A percentile compares a stretch with the other conserved stretches of the same genome.
Evolutionary conservation across 2,329 filamentous ascomycete genomes (phyloP).

Genomic region (Periconia macrospinosa): DNA sequence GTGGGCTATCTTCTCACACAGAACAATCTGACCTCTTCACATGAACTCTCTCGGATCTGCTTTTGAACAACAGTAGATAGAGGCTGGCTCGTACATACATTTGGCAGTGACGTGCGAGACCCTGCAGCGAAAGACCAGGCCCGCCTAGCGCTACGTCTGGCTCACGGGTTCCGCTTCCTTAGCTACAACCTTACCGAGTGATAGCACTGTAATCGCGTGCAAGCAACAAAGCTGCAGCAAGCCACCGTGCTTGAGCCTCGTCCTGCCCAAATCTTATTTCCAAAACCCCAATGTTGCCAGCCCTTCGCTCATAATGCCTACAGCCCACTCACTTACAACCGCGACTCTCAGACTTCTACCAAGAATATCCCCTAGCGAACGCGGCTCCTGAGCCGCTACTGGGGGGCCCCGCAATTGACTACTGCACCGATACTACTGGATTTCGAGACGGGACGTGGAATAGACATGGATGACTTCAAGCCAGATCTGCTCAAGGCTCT

Average conservation of each 20-base stretch:
- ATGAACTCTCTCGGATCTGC: no score
- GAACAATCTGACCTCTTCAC: no score
- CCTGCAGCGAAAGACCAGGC: neutral
- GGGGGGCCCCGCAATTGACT: neutral
- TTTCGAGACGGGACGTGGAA: neutral
- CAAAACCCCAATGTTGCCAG: neutral
- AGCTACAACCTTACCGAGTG: neutral
- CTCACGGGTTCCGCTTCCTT: neutral
- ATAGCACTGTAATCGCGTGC: no score
- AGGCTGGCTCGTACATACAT: no score
- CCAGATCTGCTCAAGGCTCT: slow-evolving; percentile 43
- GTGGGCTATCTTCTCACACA: no score
- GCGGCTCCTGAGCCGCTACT: slow-evolving; percentile 17
- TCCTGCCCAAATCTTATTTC: no score
- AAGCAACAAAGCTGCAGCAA: neutral
- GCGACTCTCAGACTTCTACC: slow-evolving; percentile 9
- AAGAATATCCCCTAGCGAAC: slow-evolving; percentile 14
- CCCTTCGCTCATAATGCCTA: slow-evolving; percentile 36
- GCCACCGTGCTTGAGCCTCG: no score
- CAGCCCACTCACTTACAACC: slow-evolving; percentile 7
- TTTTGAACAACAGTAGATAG: no score
- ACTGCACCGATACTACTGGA: neutral
- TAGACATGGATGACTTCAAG: slow-evolving; percentile 43
- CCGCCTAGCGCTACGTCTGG: neutral
- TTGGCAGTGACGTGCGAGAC: neutral